Conservation (phyloP, 2,329 filamentous ascomycete genomes). For the Colletotrichum viniferum region DNA sequence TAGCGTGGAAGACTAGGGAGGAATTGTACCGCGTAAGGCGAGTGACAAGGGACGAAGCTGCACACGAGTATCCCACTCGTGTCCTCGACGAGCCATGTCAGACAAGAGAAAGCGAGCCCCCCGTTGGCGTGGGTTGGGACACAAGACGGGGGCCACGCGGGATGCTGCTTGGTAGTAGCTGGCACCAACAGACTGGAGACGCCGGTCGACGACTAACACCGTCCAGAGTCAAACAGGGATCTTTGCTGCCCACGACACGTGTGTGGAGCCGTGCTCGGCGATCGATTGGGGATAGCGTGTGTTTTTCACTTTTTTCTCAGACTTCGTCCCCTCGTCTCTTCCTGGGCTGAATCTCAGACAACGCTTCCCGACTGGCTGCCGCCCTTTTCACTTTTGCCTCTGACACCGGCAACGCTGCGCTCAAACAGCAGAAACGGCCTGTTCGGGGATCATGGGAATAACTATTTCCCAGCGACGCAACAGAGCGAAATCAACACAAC, state of each 20-base stretch:
- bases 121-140: not conserved
- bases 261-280: constrained; percentile 2
- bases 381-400: constrained; percentile 13
- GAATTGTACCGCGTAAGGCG: not conserved
- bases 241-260: not conserved
- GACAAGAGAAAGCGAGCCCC: not conserved
- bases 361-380: not conserved
- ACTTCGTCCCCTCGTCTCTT: constrained; percentile 3
- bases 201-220: not conserved
- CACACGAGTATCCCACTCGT: not conserved
- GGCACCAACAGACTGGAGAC: not conserved
- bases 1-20: not conserved
- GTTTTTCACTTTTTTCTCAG: constrained; percentile 17
- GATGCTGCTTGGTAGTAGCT: not conserved
- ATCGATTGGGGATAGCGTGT: constrained; percentile 4
- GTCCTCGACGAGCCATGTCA: not conserved
- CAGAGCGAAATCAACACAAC: not conserved
- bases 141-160: not conserved
- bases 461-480: not conserved
- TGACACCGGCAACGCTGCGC: not conserved
- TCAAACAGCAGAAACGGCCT: constrained; percentile 4
- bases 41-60: not conserved
- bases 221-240: not conserved
- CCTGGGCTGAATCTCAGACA: not conserved
- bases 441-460: not conserved